Conservation (phyloP, 2,329 filamentous ascomycete species). For the Fusarium mangiferae region DNA sequence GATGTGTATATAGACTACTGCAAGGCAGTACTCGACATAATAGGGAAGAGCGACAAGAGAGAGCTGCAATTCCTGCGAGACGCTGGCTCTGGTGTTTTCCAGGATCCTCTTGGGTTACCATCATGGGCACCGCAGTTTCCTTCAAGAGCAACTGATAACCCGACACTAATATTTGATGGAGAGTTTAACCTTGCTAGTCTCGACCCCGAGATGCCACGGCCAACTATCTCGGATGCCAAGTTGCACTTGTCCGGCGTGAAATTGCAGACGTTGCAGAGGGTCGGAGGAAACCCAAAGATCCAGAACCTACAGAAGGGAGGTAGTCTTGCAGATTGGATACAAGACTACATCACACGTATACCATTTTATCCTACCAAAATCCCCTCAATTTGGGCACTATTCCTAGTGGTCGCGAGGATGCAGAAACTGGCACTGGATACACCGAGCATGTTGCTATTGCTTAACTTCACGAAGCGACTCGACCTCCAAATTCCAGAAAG, state of each 20-base stretch:
- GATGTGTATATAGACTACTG: neutral
- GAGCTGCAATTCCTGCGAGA: neutral
- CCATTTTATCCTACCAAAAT: neutral
- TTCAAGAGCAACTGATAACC: neutral
- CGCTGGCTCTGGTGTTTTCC: neutral
- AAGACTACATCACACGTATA: neutral
- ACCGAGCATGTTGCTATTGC: neutral
- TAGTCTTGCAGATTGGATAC: neutral
- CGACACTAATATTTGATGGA: neutral
- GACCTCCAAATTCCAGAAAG: neutral
- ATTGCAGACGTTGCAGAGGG: neutral
- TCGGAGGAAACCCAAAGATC: neutral
- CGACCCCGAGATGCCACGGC: accelerated
- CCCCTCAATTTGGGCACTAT: neutral
- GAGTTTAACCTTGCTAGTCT: neutral
- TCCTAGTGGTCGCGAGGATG: neutral
- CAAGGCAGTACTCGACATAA: neutral
- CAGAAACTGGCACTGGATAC: neutral
- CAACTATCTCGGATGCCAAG: neutral
- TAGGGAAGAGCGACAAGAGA: neutral
- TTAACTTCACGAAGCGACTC: neutral
- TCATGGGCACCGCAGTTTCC: slow-evolving; percentile 2
- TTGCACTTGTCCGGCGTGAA: neutral
- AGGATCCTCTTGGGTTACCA: neutral
- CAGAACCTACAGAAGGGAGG: neutral